These are phyloP conservation scores for Kuraishia cidri DNA, from an alignment of 805 yeast species.

Conservation along the genomic window DNA sequence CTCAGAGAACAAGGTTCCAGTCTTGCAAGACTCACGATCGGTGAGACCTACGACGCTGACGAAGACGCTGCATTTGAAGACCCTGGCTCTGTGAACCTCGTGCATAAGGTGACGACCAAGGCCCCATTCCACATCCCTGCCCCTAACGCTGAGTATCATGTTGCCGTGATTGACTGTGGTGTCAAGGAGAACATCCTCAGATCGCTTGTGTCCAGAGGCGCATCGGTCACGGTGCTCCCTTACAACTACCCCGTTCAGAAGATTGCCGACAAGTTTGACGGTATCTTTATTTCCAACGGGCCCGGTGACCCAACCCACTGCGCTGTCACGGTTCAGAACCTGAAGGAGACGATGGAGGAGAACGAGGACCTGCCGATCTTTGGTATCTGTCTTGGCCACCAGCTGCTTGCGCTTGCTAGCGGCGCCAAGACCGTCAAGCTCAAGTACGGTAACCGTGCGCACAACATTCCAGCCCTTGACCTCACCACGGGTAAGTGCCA, in stretches of 20 bases:
- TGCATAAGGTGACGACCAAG: constrained; percentile 89
- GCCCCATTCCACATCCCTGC: constrained; percentile 87
- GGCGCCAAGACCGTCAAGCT: constrained; percentile 91
- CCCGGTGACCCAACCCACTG: constrained; percentile 98
- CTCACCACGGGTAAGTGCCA: constrained; percentile 87
- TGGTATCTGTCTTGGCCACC: constrained; percentile 98
- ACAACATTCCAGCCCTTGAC: constrained; percentile 94
- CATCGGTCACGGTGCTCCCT: constrained; percentile 94
- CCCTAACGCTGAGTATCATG: constrained; percentile 53
- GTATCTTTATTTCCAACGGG: constrained; percentile 90
- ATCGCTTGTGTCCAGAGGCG: constrained; percentile 91
- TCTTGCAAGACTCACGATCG: constrained; percentile 81
- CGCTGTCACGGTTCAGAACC: constrained; percentile 62
- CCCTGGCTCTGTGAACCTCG: constrained; percentile 85
- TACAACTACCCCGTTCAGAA: constrained; percentile 90
- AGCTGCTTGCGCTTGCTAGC: constrained; percentile 86
- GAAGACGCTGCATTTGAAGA: constrained; percentile 87
- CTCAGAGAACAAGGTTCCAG: constrained; percentile 96
- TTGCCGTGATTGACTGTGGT: constrained; percentile 96
- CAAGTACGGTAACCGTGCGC: constrained; percentile 98
- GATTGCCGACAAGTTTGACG: constrained; percentile 88
- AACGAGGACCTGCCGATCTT: constrained; percentile 76
- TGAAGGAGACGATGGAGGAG: constrained; percentile 59
- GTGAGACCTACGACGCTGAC: constrained; percentile 86
- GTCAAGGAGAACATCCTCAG: constrained; percentile 96